Base-by-base conservation (phyloP, 2,329 filamentous ascomycete genomes). In the Aspergillus sp. region DNA sequence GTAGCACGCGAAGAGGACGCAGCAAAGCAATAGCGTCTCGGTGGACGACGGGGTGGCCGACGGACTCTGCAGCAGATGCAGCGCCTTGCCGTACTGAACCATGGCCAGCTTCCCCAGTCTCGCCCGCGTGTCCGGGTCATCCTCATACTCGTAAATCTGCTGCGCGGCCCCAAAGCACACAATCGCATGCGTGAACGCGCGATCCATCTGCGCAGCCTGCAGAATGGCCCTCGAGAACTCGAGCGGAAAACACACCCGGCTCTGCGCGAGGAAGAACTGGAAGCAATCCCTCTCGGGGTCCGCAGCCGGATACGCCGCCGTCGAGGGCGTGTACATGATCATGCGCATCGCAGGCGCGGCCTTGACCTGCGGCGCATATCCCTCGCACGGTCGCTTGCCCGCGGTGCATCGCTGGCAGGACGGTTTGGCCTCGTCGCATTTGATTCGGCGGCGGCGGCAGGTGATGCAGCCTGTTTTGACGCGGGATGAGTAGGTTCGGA, bases 1-100 rank as follows among this genome's bases (percentile, higher is more conserved):
- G 23, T 54, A 60, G 17, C 41, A 54, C 2, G 57, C 34, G 17
- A 60, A 60, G 11, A 60, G 46, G 4, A 49, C 47, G 49, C 23
- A 41, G n/a, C 50, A 48, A 1, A 38, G 28, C 6, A 51, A 25
- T 2, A 51, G 17, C 17, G n/a, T 9, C 13, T 51, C 48, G 1
- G 19, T 17, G 4, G 48, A 51, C n/a, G n/a, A 41, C 6, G 23
- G 25, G 9, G 13, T 7, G 28, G 25, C 25, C 11, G 7, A 4
- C 13, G 25, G 15, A n/a, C n/a, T 19, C 15, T 34, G 48, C 25
- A 51, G 15, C 4, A 30, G 25, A 11, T 34, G 48, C 25, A 51
- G 30, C 19, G 48, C 48, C 48, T 34, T 51, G 2, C 48, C 48
- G 7, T 51, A 51, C 25, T 51, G 25, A 15, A n/a, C 15, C 48